A percentile compares a stretch with the other conserved stretches of the same genome.
These are phyloP conservation scores for Pestalotiopsis sp. DNA, from an alignment of 2,329 filamentous ascomycete genomes.

Conservation along the genomic window DNA sequence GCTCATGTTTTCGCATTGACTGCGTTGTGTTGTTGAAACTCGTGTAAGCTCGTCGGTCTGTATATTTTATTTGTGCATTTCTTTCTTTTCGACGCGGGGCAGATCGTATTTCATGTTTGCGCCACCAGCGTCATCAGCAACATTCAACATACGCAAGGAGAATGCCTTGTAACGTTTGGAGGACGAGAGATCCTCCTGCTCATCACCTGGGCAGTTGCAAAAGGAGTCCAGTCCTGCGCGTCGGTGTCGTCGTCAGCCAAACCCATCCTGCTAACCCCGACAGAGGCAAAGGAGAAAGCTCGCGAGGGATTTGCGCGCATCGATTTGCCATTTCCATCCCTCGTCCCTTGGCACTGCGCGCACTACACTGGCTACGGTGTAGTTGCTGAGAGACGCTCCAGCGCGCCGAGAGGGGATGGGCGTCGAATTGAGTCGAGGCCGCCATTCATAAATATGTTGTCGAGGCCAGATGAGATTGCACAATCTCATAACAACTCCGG, in stretches of 20 bases:
- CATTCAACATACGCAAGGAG: not conserved
- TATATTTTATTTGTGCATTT: not conserved
- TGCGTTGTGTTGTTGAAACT: not conserved
- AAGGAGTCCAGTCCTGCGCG: not conserved
- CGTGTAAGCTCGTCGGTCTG: too few relatives aligned
- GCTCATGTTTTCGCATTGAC: not conserved
- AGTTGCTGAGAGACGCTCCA: not conserved
- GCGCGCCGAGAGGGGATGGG: not conserved
- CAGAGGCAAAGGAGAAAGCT: not conserved
- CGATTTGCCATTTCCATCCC: not conserved
- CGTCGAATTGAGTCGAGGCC: conserved; percentile 7
- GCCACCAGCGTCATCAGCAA: not conserved
- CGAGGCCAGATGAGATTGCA: conserved; percentile 11
- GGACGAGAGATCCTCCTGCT: not conserved
- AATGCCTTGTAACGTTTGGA: not conserved
- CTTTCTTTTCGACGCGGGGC: not conserved
- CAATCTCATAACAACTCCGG: conserved; percentile 2
- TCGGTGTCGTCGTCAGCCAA: not conserved
- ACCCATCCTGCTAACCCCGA: not conserved
- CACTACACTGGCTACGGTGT: not conserved
- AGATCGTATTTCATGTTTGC: not conserved
- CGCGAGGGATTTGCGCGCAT: not conserved
- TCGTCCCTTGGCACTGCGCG: not conserved
- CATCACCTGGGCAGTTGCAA: not conserved
- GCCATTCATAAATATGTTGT: conserved; percentile 2